Percentiles rank a stretch among this genome's conserved stretches.
Conservation (phyloP, 805 yeast species). For the Metschnikowia gelsemii region DNA sequence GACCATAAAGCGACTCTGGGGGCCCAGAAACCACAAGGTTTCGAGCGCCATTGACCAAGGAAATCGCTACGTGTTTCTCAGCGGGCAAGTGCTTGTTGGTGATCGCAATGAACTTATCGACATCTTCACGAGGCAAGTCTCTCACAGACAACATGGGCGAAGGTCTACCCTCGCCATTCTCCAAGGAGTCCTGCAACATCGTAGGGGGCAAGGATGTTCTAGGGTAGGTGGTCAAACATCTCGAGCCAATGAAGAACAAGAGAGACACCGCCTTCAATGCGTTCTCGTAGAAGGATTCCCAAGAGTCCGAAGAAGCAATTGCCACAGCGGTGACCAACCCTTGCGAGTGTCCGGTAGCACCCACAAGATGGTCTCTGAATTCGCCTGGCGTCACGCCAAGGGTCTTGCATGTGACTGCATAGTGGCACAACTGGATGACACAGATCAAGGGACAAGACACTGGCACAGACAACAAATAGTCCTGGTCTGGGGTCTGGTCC, state of each 20-base stretch:
- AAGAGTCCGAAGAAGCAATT: conserved; percentile 72
- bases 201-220: conserved; percentile 93
- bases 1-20: conserved; percentile 95
- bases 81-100: conserved; percentile 92
- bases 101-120: conserved; percentile 71
- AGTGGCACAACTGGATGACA: conserved; percentile 92
- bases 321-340: conserved; percentile 93
- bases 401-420: conserved; percentile 79
- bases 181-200: conserved; percentile 85
- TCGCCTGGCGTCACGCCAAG: conserved; percentile 90
- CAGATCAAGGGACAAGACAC: conserved; percentile 97
- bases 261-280: conserved; percentile 78
- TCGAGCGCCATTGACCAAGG: conserved; percentile 93
- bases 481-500: conserved; percentile 83
- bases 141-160: conserved; percentile 96
- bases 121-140: conserved; percentile 79
- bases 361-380: conserved; percentile 63
- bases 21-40: conserved; percentile 96
- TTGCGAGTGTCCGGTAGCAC: conserved; percentile 88
- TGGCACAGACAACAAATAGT: conserved; percentile 86
- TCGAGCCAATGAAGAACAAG: conserved; percentile 89
- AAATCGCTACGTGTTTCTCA: conserved; percentile 86
- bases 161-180: conserved; percentile 93
- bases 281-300: conserved; percentile 77
- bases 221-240: conserved; percentile 89